phyloP scores from a whole-genome alignment of 2,329 filamentous ascomycete species.

The Aspergillus sp. region DNA sequence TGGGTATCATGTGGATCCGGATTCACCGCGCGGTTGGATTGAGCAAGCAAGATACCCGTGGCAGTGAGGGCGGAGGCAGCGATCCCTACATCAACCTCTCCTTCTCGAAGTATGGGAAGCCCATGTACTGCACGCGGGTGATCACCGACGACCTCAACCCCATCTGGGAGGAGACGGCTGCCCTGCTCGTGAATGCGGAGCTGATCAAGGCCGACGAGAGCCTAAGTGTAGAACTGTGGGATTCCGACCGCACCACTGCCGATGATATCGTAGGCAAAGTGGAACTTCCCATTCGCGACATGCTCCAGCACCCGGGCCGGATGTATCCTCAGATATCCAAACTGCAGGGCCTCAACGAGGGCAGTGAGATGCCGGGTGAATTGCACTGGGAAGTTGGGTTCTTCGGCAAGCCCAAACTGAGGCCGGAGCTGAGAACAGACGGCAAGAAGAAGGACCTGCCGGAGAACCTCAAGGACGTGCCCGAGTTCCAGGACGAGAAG shows the following conservation, averaged over 20 bases:
- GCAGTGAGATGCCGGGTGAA: slow-evolving; percentile 82
- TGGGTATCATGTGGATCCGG: slow-evolving; percentile 85
- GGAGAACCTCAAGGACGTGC: slow-evolving; percentile 61
- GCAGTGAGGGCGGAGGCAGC: slow-evolving; percentile 75
- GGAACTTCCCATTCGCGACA: slow-evolving; percentile 84
- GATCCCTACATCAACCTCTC: slow-evolving; percentile 93
- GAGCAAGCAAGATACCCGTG: slow-evolving; percentile 82
- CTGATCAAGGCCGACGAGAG: slow-evolving; percentile 91
- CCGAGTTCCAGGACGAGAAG: slow-evolving; percentile 80
- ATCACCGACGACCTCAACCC: slow-evolving; percentile 93
- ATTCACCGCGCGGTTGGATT: slow-evolving; percentile 82
- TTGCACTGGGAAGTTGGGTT: slow-evolving; percentile 95
- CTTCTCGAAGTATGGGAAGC: slow-evolving; percentile 95
- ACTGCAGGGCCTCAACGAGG: slow-evolving; percentile 72
- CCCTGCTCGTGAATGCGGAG: slow-evolving; percentile 77
- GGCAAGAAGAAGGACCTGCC: slow-evolving; percentile 75
- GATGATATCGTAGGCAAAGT: slow-evolving; percentile 95
- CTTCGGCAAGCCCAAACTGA: slow-evolving; percentile 84
- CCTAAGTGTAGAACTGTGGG: slow-evolving; percentile 89
- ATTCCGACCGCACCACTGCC: slow-evolving; percentile 82
- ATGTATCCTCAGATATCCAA: slow-evolving; percentile 88
- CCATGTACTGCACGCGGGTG: slow-evolving; percentile 93
- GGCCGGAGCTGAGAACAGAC: slow-evolving; percentile 74
- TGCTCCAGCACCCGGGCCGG: slow-evolving; percentile 86
- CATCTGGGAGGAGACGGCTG: slow-evolving; percentile 80